Percentiles rank a stretch among this genome's conserved stretches.
These are phyloP conservation scores for Amborella trichopoda DNA, from an alignment of 164 flowering plant species.

Conservation along the genomic window DNA sequence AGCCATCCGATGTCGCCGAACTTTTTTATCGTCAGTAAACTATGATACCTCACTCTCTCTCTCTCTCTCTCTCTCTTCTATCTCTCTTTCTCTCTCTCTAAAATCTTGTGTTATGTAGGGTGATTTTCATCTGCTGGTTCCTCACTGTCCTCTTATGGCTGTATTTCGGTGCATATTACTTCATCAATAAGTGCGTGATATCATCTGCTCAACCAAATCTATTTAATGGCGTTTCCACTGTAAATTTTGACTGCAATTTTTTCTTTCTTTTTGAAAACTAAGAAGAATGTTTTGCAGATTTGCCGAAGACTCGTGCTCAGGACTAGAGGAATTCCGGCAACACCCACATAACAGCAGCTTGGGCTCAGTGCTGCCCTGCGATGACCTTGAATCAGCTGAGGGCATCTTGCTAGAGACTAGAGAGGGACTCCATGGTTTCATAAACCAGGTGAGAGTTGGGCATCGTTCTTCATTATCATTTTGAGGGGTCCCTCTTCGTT, in stretches of 20 bases:
- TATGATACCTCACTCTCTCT: too few relatives aligned
- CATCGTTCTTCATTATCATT: too few relatives aligned
- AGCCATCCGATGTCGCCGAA: conserved; percentile 18
- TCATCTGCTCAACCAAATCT: not conserved
- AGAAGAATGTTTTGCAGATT: conserved; percentile 41
- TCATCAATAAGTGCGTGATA: conserved; percentile 42
- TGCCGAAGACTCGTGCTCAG: conserved; percentile 63
- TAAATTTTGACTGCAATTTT: too few relatives aligned
- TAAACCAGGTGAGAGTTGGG: conserved; percentile 58
- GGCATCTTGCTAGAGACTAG: conserved; percentile 40
- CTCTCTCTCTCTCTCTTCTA: too few relatives aligned
- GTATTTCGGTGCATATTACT: conserved; percentile 59
- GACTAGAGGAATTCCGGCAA: conserved; percentile 53
- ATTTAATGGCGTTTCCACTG: not conserved
- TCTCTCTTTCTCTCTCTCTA: too few relatives aligned
- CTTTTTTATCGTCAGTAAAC: conserved; percentile 37
- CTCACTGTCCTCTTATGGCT: conserved; percentile 60
- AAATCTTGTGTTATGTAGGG: too few relatives aligned
- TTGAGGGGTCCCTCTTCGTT: not conserved
- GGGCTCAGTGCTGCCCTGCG: conserved; percentile 72
- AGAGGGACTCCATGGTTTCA: conserved; percentile 41
- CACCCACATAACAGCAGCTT: conserved; percentile 72
- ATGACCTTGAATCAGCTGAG: conserved; percentile 49
- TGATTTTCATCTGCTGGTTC: conserved; percentile 55
- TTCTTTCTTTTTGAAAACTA: too few relatives aligned